These are phyloP conservation scores for Trichoderma koningiopsis DNA, from an alignment of 2,329 filamentous ascomycete genomes.

Conservation along the genomic window DNA sequence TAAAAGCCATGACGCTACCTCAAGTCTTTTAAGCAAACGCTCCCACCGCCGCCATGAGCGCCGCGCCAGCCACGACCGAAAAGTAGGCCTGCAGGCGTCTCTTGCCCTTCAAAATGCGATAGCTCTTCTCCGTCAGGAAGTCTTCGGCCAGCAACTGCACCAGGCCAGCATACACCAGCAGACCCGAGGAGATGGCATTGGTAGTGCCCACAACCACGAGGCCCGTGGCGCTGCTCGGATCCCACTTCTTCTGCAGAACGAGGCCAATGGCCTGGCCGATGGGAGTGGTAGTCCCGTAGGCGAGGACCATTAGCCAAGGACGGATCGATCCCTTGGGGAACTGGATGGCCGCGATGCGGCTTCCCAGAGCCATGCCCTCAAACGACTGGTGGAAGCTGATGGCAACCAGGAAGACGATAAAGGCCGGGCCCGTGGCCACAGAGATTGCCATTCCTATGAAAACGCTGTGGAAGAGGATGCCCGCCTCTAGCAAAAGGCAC, in stretches of 20 bases:
- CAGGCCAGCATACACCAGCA: slow-evolving; percentile 79
- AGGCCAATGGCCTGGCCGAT: slow-evolving; percentile 83
- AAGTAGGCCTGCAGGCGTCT: slow-evolving; percentile 64
- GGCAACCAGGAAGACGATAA: slow-evolving; percentile 76
- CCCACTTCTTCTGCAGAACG: slow-evolving; percentile 75
- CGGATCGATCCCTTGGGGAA: slow-evolving; percentile 73
- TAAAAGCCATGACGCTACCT: not conserved
- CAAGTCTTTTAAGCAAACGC: slow-evolving; percentile 61
- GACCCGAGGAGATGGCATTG: slow-evolving; percentile 80
- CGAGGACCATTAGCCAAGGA: slow-evolving; percentile 81
- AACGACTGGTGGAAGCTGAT: slow-evolving; percentile 88
- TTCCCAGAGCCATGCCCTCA: slow-evolving; percentile 82
- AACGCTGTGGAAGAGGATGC: slow-evolving; percentile 81
- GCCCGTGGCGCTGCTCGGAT: slow-evolving; percentile 73
- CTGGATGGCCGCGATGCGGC: slow-evolving; percentile 79
- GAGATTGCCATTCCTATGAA: slow-evolving; percentile 88
- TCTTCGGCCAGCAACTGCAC: slow-evolving; percentile 86
- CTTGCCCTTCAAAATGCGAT: slow-evolving; percentile 63
- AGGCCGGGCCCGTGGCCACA: slow-evolving; percentile 76
- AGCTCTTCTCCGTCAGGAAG: slow-evolving; percentile 76
- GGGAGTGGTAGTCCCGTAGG: slow-evolving; percentile 76
- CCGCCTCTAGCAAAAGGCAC: slow-evolving; percentile 77
- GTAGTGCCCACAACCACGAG: slow-evolving; percentile 83
- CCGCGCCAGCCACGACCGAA: slow-evolving; percentile 64
- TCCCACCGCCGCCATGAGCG: slow-evolving; percentile 71